Evolutionary conservation across 129 eudicot species (phyloP).

Genomic region (Pittosporum tobira): DNA sequence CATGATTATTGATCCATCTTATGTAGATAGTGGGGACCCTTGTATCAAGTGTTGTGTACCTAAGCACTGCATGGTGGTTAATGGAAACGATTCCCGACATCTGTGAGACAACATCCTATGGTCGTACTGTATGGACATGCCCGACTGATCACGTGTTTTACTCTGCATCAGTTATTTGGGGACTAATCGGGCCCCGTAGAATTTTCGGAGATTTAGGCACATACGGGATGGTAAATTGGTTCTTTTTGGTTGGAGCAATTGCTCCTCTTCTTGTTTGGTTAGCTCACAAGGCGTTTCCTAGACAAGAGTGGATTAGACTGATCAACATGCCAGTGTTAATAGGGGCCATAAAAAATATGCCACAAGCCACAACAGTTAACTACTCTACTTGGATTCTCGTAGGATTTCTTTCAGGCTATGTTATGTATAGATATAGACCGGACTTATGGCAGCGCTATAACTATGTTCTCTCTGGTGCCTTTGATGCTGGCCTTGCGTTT

Average conservation of each 20-base stretch:
- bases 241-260: slow-evolving; percentile 66
- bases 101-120: slow-evolving; percentile 39
- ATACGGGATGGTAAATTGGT: slow-evolving; percentile 69
- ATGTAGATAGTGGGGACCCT: slow-evolving; percentile 58
- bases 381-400: slow-evolving; percentile 71
- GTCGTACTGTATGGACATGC: slow-evolving; percentile 64
- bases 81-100: slow-evolving; percentile 76
- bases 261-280: slow-evolving; percentile 86
- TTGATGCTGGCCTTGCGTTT: slow-evolving; percentile 85
- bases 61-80: slow-evolving; percentile 87
- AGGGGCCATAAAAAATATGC: slow-evolving; percentile 75
- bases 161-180: slow-evolving; percentile 91
- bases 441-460: slow-evolving; percentile 77
- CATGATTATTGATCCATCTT: no score
- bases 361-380: slow-evolving; percentile 88
- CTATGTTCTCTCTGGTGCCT: slow-evolving; percentile 76
- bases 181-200: slow-evolving; percentile 76
- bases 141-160: slow-evolving; percentile 70
- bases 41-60: slow-evolving; percentile 52
- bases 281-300: slow-evolving; percentile 67
- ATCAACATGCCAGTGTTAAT: slow-evolving; percentile 82
- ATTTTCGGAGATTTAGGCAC: slow-evolving; percentile 80
- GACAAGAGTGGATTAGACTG: slow-evolving; percentile 63
- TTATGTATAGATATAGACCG: slow-evolving; percentile 61
- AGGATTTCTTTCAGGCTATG: slow-evolving; percentile 79